Base-by-base conservation (phyloP, 1,139 yeast genomes). In the Pneumocystis murina region DNA sequence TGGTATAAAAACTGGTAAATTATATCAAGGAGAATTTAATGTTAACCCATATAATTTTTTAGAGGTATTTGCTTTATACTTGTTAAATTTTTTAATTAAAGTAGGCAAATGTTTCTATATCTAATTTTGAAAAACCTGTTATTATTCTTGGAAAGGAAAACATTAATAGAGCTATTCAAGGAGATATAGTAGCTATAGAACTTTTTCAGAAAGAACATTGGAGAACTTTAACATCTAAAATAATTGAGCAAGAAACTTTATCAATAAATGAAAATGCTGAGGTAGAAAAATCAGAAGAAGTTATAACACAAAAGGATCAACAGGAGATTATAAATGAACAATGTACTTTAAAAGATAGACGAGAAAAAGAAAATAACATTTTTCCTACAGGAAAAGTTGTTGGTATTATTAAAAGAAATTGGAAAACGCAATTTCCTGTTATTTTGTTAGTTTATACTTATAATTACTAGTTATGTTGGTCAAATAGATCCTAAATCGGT, bases 311-410 rank as follows among this genome's bases (percentile, higher is more conserved):
- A 24, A 71, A 69, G 14, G 67, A 69, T 48, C 69, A 70, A 1
- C 68, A 68, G n/a, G 68, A 68, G 3, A 75, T 86, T 12, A 80
- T 86, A 48, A 82, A 90, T 2, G 96, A 88, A 70, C 10, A 24
- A 10, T 14, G 5, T 24, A 33, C 10, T 24, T 48, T 12, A 14
- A 82, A 82, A 68, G 96, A 90, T 75, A 80, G 96, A 66, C 78
- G 84, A 64, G 73, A 86, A 36, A 78, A 90, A 61, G 87, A n/a
- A 12, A 62, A 72, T 72, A 60, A 81, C 80, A 75, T 86, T 59
- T 91, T 86, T 70, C 97, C 97, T 36, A 91, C 98, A 0, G 98
- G 96, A 2, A 83, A 83, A 69, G 86, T 94, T 62, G 97, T 94
- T 33, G 95, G 96, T 54, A 81, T 94, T 41, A 78, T 85, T 62